Percentiles rank a stretch among this genome's conserved stretches.
Evolutionary conservation across 495 filamentous ascomycete genomes (phyloP).

Genomic region (Penicillium nucicola): DNA sequence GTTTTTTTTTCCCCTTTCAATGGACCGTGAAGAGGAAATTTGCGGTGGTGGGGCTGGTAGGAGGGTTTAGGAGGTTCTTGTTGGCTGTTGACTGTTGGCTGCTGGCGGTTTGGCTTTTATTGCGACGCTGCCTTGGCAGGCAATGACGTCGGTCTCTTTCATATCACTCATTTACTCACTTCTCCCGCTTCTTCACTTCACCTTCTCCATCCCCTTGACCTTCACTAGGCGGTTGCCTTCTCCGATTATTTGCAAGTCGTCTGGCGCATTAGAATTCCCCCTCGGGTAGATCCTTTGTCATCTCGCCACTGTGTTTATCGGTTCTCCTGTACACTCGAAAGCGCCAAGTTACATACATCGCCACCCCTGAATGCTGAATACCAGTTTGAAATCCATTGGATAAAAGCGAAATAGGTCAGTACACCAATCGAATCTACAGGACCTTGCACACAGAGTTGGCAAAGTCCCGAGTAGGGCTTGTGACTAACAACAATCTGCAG

Average conservation of each 20-base stretch:
- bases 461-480: background rate
- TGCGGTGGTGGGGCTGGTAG: too few relatives aligned
- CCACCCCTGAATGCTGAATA: background rate
- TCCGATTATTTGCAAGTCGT: too few relatives aligned
- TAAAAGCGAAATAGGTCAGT: slow-evolving; percentile 3
- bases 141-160: slow-evolving; percentile 13
- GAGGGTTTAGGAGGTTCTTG: too few relatives aligned
- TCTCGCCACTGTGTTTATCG: slow-evolving; percentile 2
- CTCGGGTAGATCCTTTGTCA: background rate
- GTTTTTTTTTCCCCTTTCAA: background rate
- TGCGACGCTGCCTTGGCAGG: slow-evolving; percentile 14
- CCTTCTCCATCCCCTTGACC: background rate
- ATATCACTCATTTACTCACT: background rate
- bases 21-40: too few relatives aligned
- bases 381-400: background rate
- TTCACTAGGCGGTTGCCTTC: background rate
- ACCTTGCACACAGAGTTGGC: background rate
- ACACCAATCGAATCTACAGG: background rate
- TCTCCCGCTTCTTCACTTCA: background rate
- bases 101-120: too few relatives aligned
- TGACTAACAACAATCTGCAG: background rate
- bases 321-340: background rate
- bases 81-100: too few relatives aligned
- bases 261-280: too few relatives aligned
- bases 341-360: background rate